Evolutionary conservation across 1,284 basidiomycete species (phyloP), one percentile per base, ranked within the genome.

Genomic region (Somion occarium): DNA sequence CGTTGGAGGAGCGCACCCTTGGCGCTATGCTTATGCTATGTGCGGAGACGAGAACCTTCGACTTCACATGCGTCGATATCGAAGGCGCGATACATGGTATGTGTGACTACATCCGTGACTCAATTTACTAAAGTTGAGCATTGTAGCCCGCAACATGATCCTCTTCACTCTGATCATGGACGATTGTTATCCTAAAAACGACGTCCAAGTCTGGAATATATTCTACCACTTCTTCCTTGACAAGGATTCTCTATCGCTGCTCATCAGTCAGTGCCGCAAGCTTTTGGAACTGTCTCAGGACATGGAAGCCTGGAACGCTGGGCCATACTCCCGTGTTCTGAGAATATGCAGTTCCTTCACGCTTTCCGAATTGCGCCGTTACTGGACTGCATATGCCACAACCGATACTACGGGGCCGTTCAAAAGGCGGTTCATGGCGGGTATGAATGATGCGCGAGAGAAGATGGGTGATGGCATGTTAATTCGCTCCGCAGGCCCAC

Each of bases 21-120:
- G n/a, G n/a, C n/a, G n/a, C n/a, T n/a, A 41, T 5, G 51, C 45
- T 20, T 25, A 19, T 25, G 22, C 23, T 24, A 49, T 24, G 24
- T 22, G 9, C 12, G 74, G 72, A 53, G 22, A 49, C 59, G 5
- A 71, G 77, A 18, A 63, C 54, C 11, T 56, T 82, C 12, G 82
- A 84, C 55, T 70, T 84, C 51, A 84, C 82, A 1, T 85, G 82
- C 51, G 79, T 76, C 51, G 82, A 84, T 61, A 56, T 69, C 13
- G 82, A 85, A 38, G 73, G 80, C 2, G 82, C 73, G 0, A 65
- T 83, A 1, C 61, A 85, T 15, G 80, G 83, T 81, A 53, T 38
- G 61, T 51, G 20, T 22, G 23, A 26, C 11, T 24, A 39, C 41
- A n/a, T n/a, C 18, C 25, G 24, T 3, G 34, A 3, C 22, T 49